Conservation (phyloP, 371 early-diverging fungal species). For the Quaeritorhiza haematococci region DNA sequence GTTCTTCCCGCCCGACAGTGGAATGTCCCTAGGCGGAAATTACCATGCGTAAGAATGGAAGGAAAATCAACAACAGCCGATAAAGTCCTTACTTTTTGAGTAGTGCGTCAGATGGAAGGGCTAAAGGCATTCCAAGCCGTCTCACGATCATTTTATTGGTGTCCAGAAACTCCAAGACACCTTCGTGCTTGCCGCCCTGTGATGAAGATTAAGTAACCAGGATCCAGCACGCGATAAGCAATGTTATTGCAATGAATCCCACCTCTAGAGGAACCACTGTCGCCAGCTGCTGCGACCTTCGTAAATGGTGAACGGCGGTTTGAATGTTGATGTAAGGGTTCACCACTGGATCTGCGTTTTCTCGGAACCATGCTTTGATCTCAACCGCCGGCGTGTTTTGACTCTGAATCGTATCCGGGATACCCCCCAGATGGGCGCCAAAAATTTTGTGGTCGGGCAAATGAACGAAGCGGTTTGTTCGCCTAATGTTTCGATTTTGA, state of each 20-base stretch:
- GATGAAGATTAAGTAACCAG: neutral
- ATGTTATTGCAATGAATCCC: too few relatives aligned
- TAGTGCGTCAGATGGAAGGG: constrained; percentile 39
- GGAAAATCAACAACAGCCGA: too few relatives aligned
- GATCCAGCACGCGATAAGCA: neutral
- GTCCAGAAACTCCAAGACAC: constrained; percentile 58
- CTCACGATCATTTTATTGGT: constrained; percentile 50
- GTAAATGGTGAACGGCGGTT: constrained; percentile 43
- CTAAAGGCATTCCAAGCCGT: constrained; percentile 57
- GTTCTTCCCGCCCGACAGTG: too few relatives aligned
- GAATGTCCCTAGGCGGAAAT: too few relatives aligned
- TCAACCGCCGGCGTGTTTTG: constrained; percentile 19
- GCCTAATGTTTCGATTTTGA: too few relatives aligned
- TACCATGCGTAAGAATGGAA: too few relatives aligned
- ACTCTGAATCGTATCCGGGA: neutral
- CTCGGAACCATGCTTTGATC: constrained; percentile 36
- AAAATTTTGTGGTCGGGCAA: constrained; percentile 8
- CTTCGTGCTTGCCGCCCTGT: constrained; percentile 60
- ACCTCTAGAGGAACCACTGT: constrained; percentile 26
- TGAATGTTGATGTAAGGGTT: constrained; percentile 47
- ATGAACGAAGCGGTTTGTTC: constrained; percentile 17
- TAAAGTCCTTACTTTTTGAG: constrained; percentile 14
- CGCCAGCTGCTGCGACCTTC: constrained; percentile 52
- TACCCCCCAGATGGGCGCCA: neutral
- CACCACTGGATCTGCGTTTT: constrained; percentile 23